Conservation (phyloP, 768 basidiomycete species). For the Leccinum truebloodii region DNA sequence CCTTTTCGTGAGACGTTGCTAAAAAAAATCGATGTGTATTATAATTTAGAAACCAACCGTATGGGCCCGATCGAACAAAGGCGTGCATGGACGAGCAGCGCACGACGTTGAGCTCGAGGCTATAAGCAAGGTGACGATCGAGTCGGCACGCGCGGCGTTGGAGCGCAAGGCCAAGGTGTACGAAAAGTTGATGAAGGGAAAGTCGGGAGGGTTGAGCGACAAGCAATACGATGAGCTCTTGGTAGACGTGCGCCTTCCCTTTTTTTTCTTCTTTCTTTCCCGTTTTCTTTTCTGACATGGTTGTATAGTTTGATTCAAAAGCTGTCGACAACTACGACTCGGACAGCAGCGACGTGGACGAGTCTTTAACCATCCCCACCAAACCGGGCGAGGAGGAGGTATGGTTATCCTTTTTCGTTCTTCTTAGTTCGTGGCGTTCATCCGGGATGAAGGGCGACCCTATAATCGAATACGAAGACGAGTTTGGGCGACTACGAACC, state of each 20-base stretch:
- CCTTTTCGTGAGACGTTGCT: background rate
- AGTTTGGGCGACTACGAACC: constrained; percentile 77
- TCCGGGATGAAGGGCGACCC: constrained; percentile 59
- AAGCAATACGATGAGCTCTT: constrained; percentile 69
- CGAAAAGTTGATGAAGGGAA: constrained; percentile 74
- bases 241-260: constrained; percentile 64
- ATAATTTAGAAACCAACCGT: constrained; percentile 64
- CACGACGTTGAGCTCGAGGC: constrained; percentile 73
- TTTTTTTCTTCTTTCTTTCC: background rate
- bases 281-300: background rate
- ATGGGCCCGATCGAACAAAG: constrained; percentile 79
- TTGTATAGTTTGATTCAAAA: constrained; percentile 65
- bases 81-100: constrained; percentile 60
- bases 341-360: constrained; percentile 78
- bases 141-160: constrained; percentile 67
- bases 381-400: constrained; percentile 41
- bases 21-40: background rate
- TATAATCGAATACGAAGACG: constrained; percentile 83
- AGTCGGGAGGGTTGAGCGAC: constrained; percentile 75
- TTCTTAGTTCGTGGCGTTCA: background rate
- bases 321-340: constrained; percentile 54
- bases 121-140: constrained; percentile 67
- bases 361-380: constrained; percentile 65
- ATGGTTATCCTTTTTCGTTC: constrained; percentile 8
- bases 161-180: constrained; percentile 82